Conservation (phyloP, 2,329 filamentous ascomycete genomes). For the Elsinoe necatrix region DNA sequence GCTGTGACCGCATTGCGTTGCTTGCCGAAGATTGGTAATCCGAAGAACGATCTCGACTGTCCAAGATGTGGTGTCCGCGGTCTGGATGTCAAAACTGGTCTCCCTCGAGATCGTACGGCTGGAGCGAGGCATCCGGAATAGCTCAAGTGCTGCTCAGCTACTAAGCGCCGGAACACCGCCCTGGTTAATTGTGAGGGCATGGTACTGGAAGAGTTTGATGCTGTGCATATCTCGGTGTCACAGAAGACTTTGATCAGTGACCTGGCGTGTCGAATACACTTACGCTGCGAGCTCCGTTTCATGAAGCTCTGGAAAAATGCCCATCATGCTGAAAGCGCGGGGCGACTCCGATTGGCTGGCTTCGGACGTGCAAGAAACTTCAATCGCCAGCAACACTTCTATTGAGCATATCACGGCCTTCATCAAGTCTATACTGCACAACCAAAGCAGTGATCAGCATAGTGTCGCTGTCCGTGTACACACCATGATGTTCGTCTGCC, state of each 20-base stretch:
- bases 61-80: constrained; percentile 10
- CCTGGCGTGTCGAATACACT: neutral
- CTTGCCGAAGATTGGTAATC: constrained; percentile 48
- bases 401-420: neutral
- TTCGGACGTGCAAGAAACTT: neutral
- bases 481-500: constrained; percentile 9
- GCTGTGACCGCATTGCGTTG: constrained; percentile 50
- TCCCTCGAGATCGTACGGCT: neutral
- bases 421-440: neutral
- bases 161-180: constrained; percentile 50
- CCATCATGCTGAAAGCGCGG: neutral
- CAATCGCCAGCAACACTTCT: neutral
- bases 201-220: neutral
- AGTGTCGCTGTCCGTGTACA: no score
- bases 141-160: constrained; percentile 43
- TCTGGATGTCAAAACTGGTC: neutral
- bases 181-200: constrained; percentile 56
- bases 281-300: neutral
- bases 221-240: neutral
- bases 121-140: constrained; percentile 35
- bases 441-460: no score
- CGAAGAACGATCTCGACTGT: constrained; percentile 53
- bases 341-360: constrained; percentile 6
- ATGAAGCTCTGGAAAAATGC: constrained; percentile 2
- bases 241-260: neutral